Conservation (phyloP, 1,139 yeast species). For the Zygosaccharomyces pseudobailii region DNA sequence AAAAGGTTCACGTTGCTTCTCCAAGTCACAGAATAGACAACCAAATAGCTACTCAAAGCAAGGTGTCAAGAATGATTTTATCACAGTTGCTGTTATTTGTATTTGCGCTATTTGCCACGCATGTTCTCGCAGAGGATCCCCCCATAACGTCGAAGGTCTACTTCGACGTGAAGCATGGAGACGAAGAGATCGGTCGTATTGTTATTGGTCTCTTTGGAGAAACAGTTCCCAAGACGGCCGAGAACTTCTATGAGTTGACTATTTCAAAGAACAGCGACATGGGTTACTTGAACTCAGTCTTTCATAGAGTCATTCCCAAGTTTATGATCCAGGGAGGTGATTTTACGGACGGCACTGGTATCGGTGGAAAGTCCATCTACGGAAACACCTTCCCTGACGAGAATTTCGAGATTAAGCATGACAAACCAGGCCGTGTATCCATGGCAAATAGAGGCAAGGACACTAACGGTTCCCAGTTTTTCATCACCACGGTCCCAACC, state of each 20-base stretch:
- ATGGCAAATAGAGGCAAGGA: conserved; percentile 82
- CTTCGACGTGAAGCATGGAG: conserved; percentile 59
- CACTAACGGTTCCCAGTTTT: conserved; percentile 78
- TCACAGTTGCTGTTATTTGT: conserved; percentile 4
- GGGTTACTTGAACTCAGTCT: conserved; percentile 55
- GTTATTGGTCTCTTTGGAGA: conserved; percentile 68
- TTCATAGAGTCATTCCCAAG: conserved; percentile 71
- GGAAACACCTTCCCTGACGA: conserved; percentile 69
- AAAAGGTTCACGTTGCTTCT: background rate
- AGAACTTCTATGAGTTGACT: conserved; percentile 63
- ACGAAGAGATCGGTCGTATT: conserved; percentile 54
- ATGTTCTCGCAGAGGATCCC: conserved; percentile 13
- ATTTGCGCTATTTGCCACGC: conserved; percentile 8
- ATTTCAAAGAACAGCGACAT: conserved; percentile 43
- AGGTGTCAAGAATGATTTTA: background rate
- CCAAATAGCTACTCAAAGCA: background rate
- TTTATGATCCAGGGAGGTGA: conserved; percentile 87
- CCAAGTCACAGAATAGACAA: background rate
- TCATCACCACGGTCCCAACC: conserved; percentile 63
- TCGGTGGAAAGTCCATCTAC: conserved; percentile 72
- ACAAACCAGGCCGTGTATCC: conserved; percentile 62
- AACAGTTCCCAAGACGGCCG: conserved; percentile 69
- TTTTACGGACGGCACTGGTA: conserved; percentile 62
- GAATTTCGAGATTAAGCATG: conserved; percentile 60
- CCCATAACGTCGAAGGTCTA: conserved; percentile 44